These are phyloP conservation scores for Claviceps sp. DNA, from an alignment of 2,329 filamentous ascomycete genomes.

Conservation along the genomic window DNA sequence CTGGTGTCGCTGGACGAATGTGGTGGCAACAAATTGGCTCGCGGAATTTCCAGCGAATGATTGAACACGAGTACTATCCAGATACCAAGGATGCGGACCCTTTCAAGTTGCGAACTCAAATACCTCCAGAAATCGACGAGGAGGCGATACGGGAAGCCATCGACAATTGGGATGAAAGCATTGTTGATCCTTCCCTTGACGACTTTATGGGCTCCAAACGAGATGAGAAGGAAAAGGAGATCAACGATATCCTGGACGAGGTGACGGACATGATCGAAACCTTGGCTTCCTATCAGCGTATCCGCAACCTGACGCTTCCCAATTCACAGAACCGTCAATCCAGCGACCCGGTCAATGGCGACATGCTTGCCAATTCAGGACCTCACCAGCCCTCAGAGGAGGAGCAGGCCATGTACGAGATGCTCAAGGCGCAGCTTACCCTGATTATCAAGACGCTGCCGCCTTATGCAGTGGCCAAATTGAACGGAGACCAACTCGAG, in stretches of 20 bases:
- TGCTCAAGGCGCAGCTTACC: conserved; percentile 60
- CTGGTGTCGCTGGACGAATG: conserved; percentile 51
- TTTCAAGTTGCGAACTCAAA: conserved; percentile 18
- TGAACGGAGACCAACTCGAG: conserved; percentile 75
- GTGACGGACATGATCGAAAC: conserved; percentile 67
- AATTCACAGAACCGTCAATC: conserved; percentile 48
- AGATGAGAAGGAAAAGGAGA: conserved; percentile 50
- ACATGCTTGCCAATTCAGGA: conserved; percentile 54
- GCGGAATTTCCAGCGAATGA: conserved; percentile 49
- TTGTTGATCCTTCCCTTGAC: conserved; percentile 44
- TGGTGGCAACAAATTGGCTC: conserved; percentile 67
- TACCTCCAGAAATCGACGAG: conserved; percentile 33
- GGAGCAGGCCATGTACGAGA: conserved; percentile 51
- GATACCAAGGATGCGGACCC: conserved; percentile 24
- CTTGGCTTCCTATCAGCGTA: conserved; percentile 64
- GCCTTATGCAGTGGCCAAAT: conserved; percentile 72
- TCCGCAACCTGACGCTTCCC: conserved; percentile 57
- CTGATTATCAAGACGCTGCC: conserved; percentile 64
- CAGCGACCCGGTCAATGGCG: conserved; percentile 49
- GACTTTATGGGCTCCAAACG: conserved; percentile 37
- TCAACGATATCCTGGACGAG: conserved; percentile 57
- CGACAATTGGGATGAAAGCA: conserved; percentile 43
- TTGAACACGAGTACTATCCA: conserved; percentile 38
- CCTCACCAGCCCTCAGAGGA: conserved; percentile 54
- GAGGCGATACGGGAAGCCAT: conserved; percentile 39